phyloP scores from a whole-genome alignment of 257 asterid species.

The Plantago elongata region DNA sequence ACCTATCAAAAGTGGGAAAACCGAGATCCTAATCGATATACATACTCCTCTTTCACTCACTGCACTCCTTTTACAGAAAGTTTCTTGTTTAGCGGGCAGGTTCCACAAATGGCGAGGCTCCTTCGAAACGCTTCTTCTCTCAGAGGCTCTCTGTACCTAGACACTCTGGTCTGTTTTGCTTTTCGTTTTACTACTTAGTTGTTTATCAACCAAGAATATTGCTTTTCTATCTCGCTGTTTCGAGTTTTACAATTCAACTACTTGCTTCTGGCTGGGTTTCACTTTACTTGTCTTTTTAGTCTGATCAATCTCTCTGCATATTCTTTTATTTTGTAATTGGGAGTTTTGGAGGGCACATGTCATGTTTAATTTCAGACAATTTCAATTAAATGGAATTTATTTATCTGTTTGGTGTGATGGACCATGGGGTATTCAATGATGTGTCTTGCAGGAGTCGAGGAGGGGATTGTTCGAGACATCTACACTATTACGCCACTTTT shows the following conservation, averaged over 20 bases:
- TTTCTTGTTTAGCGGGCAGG: no score
- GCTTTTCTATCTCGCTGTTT: neutral
- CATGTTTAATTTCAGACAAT: no score
- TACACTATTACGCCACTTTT: conserved; percentile 38
- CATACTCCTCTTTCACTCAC: no score
- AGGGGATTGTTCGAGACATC: conserved; percentile 41
- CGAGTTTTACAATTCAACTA: neutral
- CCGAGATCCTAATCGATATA: no score
- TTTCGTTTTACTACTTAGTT: neutral
- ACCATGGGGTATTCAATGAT: neutral
- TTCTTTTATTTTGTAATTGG: no score
- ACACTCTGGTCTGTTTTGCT: conserved; percentile 13
- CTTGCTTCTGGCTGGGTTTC: no score
- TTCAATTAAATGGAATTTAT: neutral
- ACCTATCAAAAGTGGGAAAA: no score
- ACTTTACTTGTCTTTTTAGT: no score
- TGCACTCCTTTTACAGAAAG: no score
- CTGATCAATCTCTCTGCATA: no score
- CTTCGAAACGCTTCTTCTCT: conserved; percentile 42
- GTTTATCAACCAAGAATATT: no score
- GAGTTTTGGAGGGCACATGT: no score
- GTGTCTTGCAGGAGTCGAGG: conserved; percentile 34
- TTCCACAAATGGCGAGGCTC: conserved; percentile 69
- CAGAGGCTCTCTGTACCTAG: conserved; percentile 36
- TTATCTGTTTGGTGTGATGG: neutral